Evolutionary conservation across 2,329 filamentous ascomycete species (phyloP), one percentile per base, ranked within the genome.

Genomic region (Clarireedia monteithiana): DNA sequence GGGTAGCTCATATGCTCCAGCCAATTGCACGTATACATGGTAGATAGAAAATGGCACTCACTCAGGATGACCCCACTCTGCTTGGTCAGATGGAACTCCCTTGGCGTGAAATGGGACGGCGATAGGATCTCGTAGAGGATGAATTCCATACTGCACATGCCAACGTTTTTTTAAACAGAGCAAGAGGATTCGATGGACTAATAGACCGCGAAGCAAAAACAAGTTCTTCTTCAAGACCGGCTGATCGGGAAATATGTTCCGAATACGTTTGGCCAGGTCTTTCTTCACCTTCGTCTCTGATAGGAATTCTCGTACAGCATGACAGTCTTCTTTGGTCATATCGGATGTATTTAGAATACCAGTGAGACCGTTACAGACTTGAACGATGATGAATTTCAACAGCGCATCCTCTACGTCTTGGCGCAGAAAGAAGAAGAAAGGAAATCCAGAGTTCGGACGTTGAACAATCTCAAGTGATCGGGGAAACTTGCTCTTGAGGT

Each of bases 61-160:
- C 39, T 90, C 80, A 0, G 85, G 83, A 60, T 90, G 85, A 0
- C 83, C 81, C 64, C 79, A 89, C 61, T 89, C 85, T 0, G 84
- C 80, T 5, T 81, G 75, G 0, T 80, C 77, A 0, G 77, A 78
- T 0, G 86, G 85, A 0, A 77, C 73, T 2, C 85, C 86, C 56
- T 89, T 88, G 0, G 83, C 82, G 10, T 80, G 74, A 49, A 78
- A 89, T 0, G 86, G 86, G 0, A 89, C 86, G 0, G 85, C 84
- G 4, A 87, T 77, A 0, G 82, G 81, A 40, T 77, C 72, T 15
- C 86, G 74, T 0, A 58, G 47, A 0, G 78, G 75, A 59, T 83
- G 76, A 0, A 85, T 68, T 0, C 82, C 82, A 48, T 85, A 91
- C 45, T 82, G 75, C 0, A 84, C 80, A 51, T 79, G 77, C 79